Conservation (phyloP, 2,329 filamentous ascomycete genomes). For the Rutstroemia sp. region DNA sequence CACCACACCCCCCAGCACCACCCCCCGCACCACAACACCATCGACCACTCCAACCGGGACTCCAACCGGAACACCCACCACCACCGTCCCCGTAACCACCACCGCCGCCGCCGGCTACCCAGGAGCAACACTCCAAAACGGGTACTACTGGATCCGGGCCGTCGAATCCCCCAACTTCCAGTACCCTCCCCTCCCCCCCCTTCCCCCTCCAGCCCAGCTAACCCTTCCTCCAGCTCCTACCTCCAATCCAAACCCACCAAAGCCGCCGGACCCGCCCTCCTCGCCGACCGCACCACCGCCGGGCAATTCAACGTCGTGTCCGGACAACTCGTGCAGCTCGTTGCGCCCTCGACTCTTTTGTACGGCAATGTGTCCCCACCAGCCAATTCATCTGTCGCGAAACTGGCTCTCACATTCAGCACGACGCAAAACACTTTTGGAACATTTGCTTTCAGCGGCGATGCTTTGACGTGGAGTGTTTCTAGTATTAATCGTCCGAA, state of each 20-base stretch:
- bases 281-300: slow-evolving; percentile 44
- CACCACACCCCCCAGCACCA: slow-evolving; percentile 12
- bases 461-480: slow-evolving; percentile 47
- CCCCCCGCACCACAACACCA: slow-evolving; percentile 1
- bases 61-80: slow-evolving; percentile 22
- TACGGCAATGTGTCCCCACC: slow-evolving; percentile 21
- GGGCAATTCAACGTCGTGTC: slow-evolving; percentile 50
- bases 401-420: slow-evolving; percentile 44
- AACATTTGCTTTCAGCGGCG: slow-evolving; percentile 50
- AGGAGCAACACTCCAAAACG: slow-evolving; percentile 1
- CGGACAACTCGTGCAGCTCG: slow-evolving; percentile 46
- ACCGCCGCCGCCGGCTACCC: not conserved
- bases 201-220: not conserved
- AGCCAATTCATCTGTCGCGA: slow-evolving; percentile 37
- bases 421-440: slow-evolving; percentile 46
- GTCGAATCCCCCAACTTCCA: slow-evolving; percentile 51
- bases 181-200: slow-evolving; percentile 23
- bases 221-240: slow-evolving; percentile 27
- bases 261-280: slow-evolving; percentile 41
- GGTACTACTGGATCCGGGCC: slow-evolving; percentile 43
- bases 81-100: not conserved
- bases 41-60: not conserved
- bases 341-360: slow-evolving; percentile 23
- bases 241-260: slow-evolving; percentile 40
- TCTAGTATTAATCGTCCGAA: slow-evolving; percentile 45